phyloP scores from a whole-genome alignment of 352 stramenopile genomes.

The Pythium brachiatum region DNA sequence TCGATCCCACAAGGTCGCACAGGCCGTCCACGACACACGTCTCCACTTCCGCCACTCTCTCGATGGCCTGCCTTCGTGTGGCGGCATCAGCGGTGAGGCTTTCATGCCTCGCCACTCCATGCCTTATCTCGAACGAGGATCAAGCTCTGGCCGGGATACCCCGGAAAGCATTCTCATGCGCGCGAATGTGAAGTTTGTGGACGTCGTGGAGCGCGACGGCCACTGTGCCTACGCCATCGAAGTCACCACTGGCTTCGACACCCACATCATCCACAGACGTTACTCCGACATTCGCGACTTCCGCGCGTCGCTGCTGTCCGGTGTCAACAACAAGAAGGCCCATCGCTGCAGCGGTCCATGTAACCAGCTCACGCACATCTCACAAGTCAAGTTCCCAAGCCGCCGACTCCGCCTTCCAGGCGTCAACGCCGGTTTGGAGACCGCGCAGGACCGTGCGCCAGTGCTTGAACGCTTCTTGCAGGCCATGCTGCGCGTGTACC shows the following conservation, averaged over 20 bases:
- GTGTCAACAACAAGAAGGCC: not conserved
- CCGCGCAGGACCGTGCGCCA: constrained; percentile 30
- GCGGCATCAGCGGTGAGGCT: not conserved
- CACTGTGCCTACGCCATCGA: constrained; percentile 54
- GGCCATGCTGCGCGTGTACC: constrained; percentile 45
- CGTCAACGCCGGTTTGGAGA: constrained; percentile 26
- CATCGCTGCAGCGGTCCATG: constrained; percentile 27
- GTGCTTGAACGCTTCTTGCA: constrained; percentile 51
- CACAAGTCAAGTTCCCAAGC: constrained; percentile 43
- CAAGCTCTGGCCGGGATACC: not conserved
- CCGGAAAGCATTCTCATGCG: constrained; percentile 2
- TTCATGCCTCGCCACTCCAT: constrained; percentile 9
- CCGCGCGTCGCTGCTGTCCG: constrained; percentile 37
- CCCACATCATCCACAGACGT: constrained; percentile 54
- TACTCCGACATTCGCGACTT: constrained; percentile 65
- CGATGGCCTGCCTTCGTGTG: not conserved
- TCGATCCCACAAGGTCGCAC: not conserved
- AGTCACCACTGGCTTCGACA: constrained; percentile 43
- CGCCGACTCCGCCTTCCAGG: constrained; percentile 31
- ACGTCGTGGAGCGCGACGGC: constrained; percentile 30
- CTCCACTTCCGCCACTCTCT: constrained; percentile 17
- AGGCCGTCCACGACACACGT: not conserved
- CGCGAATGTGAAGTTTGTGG: constrained; percentile 39
- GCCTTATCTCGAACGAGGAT: not conserved
- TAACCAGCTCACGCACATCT: constrained; percentile 32